Conservation (phyloP, 2,329 filamentous ascomycete genomes). For the Fusarium stilboides region DNA sequence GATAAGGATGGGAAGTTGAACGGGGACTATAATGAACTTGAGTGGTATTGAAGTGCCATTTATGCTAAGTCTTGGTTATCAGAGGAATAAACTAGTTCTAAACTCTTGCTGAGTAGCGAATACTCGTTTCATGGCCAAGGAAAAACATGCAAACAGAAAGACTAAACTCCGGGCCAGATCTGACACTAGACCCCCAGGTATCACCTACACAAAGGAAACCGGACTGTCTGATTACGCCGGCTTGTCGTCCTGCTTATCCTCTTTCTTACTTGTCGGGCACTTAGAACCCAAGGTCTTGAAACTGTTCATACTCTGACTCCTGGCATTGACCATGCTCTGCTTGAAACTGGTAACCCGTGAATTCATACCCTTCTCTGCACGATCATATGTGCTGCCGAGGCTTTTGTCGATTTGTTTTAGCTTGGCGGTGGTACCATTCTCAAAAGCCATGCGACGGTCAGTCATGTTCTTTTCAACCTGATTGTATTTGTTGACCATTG, state of each 20-base stretch:
- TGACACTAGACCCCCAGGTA: neutral
- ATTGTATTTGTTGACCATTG: constrained; percentile 17
- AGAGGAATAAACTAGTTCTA: neutral
- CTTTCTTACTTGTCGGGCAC: neutral
- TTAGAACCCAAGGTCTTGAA: constrained; percentile 17
- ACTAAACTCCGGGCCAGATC: neutral
- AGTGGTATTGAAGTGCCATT: constrained; percentile 27
- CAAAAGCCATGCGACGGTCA: constrained; percentile 18
- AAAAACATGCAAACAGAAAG: neutral
- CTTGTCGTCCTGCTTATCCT: neutral
- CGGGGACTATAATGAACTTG: constrained; percentile 13
- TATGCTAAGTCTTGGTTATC: neutral
- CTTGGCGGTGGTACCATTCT: constrained; percentile 12
- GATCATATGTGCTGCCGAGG: constrained; percentile 12
- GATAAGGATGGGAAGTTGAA: constrained; percentile 20
- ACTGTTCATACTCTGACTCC: constrained; percentile 17
- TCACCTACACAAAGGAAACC: neutral
- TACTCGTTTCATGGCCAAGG: neutral
- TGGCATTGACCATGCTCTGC: constrained; percentile 12
- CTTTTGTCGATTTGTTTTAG: constrained; percentile 20
- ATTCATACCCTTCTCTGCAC: constrained; percentile 15
- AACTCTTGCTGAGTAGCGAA: neutral
- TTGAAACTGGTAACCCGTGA: constrained; percentile 13
- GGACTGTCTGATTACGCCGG: neutral
- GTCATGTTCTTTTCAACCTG: constrained; percentile 22